phyloP scores from a whole-genome alignment of 805 yeast species.

The Lipomyces chichibuensis region DNA sequence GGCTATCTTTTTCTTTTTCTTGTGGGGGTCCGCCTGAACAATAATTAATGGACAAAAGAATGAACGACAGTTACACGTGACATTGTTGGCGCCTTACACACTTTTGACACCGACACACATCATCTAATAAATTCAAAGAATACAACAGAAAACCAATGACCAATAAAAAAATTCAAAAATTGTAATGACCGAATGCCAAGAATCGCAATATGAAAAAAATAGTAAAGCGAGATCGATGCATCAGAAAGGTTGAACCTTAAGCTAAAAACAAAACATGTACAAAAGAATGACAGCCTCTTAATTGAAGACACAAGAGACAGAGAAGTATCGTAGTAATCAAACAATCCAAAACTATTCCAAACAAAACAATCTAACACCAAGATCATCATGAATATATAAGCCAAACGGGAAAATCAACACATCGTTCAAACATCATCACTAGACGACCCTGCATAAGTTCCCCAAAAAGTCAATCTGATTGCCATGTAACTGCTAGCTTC shows the following conservation, averaged over 20 bases:
- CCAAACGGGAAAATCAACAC: not conserved
- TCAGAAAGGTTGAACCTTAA: not conserved
- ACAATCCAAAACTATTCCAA: not conserved
- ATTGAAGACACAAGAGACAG: not conserved
- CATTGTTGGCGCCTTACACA: no score
- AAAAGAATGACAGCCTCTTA: not conserved
- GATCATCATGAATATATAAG: not conserved
- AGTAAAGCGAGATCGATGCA: no score
- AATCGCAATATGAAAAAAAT: not conserved
- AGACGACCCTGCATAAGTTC: conserved; percentile 15
- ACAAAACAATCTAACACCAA: not conserved
- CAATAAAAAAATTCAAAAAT: not conserved
- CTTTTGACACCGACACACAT: no score
- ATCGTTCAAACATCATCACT: not conserved
- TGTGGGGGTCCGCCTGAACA: no score
- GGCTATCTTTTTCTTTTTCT: not conserved
- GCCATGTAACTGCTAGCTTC: conserved; percentile 33
- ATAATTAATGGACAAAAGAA: no score
- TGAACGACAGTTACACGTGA: no score
- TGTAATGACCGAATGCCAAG: not conserved
- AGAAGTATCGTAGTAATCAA: not conserved
- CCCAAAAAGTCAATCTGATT: conserved; percentile 23
- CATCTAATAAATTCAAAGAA: no score
- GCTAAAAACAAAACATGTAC: not conserved
- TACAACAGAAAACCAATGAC: not conserved